phyloP scores from a whole-genome alignment of 2,329 filamentous ascomycete species.

The Fusarium transvaalense region DNA sequence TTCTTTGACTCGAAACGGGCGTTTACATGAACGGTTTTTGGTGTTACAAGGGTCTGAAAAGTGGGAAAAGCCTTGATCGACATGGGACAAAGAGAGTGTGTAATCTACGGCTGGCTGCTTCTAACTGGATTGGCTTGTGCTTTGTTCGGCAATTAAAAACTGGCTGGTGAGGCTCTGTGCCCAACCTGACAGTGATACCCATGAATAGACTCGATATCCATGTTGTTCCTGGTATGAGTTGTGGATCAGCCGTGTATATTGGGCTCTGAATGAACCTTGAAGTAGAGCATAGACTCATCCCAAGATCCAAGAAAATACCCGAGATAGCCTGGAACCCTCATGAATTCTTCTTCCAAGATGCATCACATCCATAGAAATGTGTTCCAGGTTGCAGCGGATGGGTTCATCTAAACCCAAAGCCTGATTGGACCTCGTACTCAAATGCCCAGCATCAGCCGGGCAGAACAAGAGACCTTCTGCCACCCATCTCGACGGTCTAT shows the following conservation, averaged over 20 bases:
- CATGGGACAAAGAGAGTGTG: constrained; percentile 16
- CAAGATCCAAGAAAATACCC: constrained; percentile 14
- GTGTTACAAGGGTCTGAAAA: constrained; percentile 21
- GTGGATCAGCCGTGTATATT: constrained; percentile 10
- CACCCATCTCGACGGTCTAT: constrained; percentile 31
- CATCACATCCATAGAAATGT: not conserved
- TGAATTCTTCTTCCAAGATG: constrained; percentile 12
- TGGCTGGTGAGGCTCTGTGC: constrained; percentile 29
- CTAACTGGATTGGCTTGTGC: not conserved
- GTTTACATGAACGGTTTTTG: constrained; percentile 20
- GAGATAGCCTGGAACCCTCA: constrained; percentile 8
- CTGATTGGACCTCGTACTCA: constrained; percentile 31
- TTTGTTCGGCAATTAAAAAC: constrained; percentile 11
- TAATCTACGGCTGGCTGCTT: constrained; percentile 2
- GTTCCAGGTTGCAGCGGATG: constrained; percentile 26
- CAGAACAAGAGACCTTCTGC: constrained; percentile 43
- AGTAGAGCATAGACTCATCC: not conserved
- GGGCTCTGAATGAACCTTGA: constrained; percentile 13
- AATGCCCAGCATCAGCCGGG: constrained; percentile 42
- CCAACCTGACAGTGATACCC: constrained; percentile 13
- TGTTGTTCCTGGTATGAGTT: constrained; percentile 16
- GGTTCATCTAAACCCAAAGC: constrained; percentile 12
- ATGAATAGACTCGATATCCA: constrained; percentile 7
- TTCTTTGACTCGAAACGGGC: constrained; percentile 18
- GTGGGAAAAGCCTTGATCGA: not conserved